Percentiles rank a stretch among this genome's conserved stretches.
Conservation (phyloP, 129 eudicot genomes). For the Chrysanthemum lavandulifolium region DNA sequence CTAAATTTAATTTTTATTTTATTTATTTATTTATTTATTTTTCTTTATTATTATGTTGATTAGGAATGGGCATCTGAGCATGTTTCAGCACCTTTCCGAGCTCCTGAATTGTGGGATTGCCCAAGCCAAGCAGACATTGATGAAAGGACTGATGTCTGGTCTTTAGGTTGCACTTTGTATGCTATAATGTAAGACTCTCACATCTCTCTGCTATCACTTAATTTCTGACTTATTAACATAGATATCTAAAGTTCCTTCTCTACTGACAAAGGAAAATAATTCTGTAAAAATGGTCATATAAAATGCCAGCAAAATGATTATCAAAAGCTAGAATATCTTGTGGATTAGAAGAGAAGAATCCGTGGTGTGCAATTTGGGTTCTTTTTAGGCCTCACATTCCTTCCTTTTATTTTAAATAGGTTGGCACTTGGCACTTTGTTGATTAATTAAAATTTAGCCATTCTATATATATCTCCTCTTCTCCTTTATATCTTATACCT, state of each 20-base stretch:
- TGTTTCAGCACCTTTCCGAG: slow-evolving; percentile 88
- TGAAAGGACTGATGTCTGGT: slow-evolving; percentile 95
- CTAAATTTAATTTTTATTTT: too few relatives aligned
- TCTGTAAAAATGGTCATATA: too few relatives aligned
- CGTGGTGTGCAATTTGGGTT: too few relatives aligned
- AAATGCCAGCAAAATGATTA: too few relatives aligned
- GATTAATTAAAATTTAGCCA: not conserved
- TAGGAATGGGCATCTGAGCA: slow-evolving; percentile 99
- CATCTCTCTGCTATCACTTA: slow-evolving; percentile 7
- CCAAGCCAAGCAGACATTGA: slow-evolving; percentile 95
- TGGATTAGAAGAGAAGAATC: too few relatives aligned
- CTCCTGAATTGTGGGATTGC: slow-evolving; percentile 99
- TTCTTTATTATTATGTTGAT: slow-evolving; percentile 18
- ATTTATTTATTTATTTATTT: not conserved
- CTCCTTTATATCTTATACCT: not conserved
- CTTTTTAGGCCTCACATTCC: slow-evolving; percentile 4
- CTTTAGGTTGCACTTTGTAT: slow-evolving; percentile 85
- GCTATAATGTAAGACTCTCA: slow-evolving; percentile 77
- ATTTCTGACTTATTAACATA: not conserved
- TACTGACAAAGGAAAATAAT: too few relatives aligned
- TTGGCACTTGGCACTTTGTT: not conserved
- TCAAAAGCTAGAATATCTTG: too few relatives aligned
- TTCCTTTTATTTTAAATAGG: not conserved
- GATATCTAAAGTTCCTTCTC: too few relatives aligned
- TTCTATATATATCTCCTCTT: not conserved